Base-by-base conservation (phyloP, 2,329 filamentous ascomycete species). In the Tolypocladium paradoxum region DNA sequence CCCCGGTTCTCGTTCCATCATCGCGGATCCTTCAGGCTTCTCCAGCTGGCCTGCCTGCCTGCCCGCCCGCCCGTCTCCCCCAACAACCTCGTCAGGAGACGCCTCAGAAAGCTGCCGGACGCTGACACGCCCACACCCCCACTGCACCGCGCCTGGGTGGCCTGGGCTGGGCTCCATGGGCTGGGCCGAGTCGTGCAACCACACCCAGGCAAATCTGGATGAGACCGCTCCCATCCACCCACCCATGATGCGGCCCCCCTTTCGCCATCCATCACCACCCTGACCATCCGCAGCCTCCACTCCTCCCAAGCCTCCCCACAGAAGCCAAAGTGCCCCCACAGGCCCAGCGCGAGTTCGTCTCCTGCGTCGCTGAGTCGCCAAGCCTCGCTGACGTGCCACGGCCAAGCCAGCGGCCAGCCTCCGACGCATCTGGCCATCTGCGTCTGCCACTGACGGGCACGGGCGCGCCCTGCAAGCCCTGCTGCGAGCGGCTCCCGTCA, bases 391-490 rank as follows among this genome's bases (percentile, higher is more conserved):
- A 54, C 53, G 49, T 53, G 53, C 45, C 53, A 24, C 36, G 43
- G 27, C 51, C 53, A 51, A 45, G 40, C 37, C 55, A 54, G 53
- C 46, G 34, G 34, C 50, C 47, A 56, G 56, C 54, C 56, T 47
- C 54, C 54, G 50, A 56, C 56, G 55, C 53, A 59, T 57, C 56
- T 58, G 56, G 57, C 52, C 56, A 54, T 56, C 51, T 54, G 24
- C 27, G 52, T 37, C 35, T 49, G 22, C 37, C 49, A 14, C 35
- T 27, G 43, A 46, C 43, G 16, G 24, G 16, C 16, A 6, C 16
- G 24, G 24, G 24, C 24, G 3, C 5, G 24, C 40, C 40, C 14
- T 27, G 20, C 38, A n/a, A 11, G 27, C 43, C 22, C 27, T 46
- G 6, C 8, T 29, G 24, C 18, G 43, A n/a, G 24, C 40, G 40